phyloP scores from a whole-genome alignment of 2,329 filamentous ascomycete genomes.

The Lojkania enalia region DNA sequence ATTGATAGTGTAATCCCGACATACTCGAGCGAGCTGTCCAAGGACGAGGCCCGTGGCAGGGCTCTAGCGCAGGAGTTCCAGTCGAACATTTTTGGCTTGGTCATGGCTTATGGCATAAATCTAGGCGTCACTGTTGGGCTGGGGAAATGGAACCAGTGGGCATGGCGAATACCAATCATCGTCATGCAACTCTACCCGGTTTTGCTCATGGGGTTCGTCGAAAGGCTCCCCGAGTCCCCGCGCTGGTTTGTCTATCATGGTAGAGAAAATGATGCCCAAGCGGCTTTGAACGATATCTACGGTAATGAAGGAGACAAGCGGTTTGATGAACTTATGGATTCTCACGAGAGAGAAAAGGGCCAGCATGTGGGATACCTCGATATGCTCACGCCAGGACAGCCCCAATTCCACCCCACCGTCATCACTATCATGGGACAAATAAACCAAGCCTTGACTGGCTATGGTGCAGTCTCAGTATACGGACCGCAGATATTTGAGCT shows the following conservation, averaged over 20 bases:
- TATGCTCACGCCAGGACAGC: conserved; percentile 59
- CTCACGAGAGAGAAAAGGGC: conserved; percentile 53
- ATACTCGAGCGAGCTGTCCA: conserved; percentile 60
- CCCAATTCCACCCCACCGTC: conserved; percentile 64
- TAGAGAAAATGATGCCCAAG: conserved; percentile 54
- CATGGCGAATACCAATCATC: conserved; percentile 64
- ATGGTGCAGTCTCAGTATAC: conserved; percentile 64
- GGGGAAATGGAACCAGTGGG: conserved; percentile 62
- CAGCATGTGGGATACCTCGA: conserved; percentile 57
- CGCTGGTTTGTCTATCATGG: conserved; percentile 61
- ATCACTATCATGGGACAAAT: conserved; percentile 66
- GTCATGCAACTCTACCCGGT: conserved; percentile 64
- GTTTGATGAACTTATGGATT: conserved; percentile 55
- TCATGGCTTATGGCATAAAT: conserved; percentile 65
- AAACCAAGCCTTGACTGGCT: conserved; percentile 63
- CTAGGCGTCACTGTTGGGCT: conserved; percentile 57
- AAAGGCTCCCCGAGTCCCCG: conserved; percentile 60
- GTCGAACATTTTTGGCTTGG: conserved; percentile 64
- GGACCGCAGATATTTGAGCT: conserved; percentile 67
- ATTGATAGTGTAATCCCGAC: conserved; percentile 65
- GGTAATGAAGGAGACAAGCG: conserved; percentile 55
- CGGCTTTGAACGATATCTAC: conserved; percentile 54
- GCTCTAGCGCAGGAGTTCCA: conserved; percentile 66
- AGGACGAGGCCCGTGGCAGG: conserved; percentile 60
- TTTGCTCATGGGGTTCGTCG: conserved; percentile 57